Evolutionary conservation across 2,329 filamentous ascomycete genomes (phyloP).

Genomic region (Diaporthe sp.): DNA sequence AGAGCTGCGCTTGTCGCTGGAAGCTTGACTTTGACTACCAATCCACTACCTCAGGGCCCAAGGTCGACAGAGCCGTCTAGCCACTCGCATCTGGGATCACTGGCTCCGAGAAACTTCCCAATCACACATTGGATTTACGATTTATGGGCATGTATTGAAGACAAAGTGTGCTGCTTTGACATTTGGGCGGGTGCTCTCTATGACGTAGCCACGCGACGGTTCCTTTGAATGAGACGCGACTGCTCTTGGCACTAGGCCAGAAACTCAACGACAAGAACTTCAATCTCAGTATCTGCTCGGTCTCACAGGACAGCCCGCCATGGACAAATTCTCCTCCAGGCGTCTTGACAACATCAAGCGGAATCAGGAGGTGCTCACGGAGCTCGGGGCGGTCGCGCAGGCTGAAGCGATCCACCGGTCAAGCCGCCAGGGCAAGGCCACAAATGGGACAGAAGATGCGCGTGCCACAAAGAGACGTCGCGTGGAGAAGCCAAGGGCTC

Average conservation of each 20-base stretch:
- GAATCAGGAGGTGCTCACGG: conserved; percentile 61
- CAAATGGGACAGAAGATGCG: neutral
- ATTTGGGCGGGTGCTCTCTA: neutral
- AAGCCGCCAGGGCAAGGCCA: neutral
- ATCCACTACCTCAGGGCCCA: rapidly evolving
- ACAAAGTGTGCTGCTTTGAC: neutral
- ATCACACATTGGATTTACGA: rapidly evolving
- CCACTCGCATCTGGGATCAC: neutral
- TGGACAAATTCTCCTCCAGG: conserved; percentile 57
- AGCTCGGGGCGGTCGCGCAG: conserved; percentile 57
- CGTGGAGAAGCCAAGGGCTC: conserved; percentile 25
- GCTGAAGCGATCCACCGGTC: conserved; percentile 45
- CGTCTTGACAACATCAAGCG: conserved; percentile 62
- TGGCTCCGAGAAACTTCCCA: too few relatives aligned
- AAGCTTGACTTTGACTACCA: neutral
- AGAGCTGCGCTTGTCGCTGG: neutral
- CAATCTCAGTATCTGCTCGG: too few relatives aligned
- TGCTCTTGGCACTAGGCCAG: neutral
- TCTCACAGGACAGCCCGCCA: neutral
- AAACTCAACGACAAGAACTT: too few relatives aligned
- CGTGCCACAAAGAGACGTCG: conserved; percentile 23
- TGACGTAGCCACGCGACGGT: conserved; percentile 12
- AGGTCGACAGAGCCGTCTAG: too few relatives aligned
- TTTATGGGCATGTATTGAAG: too few relatives aligned
- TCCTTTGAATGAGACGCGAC: neutral